These are phyloP conservation scores for Plenodomus tracheiphilus DNA, from an alignment of 2,329 filamentous ascomycete genomes.

Conservation along the genomic window DNA sequence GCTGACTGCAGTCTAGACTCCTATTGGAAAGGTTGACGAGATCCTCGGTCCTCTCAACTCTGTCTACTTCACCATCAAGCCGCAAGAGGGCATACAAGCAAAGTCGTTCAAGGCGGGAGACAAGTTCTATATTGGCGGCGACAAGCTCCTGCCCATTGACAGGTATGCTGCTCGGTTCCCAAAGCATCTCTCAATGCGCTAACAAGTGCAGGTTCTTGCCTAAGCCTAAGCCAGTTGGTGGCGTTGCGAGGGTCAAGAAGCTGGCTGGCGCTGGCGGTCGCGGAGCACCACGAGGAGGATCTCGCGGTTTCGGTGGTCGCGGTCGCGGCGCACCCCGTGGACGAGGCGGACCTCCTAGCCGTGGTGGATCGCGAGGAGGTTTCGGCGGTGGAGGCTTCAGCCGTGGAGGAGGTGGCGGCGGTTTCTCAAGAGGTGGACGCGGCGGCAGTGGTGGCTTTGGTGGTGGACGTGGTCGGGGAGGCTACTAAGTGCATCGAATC, in stretches of 20 bases:
- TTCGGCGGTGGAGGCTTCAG: constrained; percentile 44
- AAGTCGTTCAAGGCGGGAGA: constrained; percentile 93
- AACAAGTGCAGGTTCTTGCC: constrained; percentile 73
- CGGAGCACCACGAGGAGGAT: constrained; percentile 56
- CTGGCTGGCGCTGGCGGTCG: constrained; percentile 61
- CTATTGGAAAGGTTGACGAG: constrained; percentile 96
- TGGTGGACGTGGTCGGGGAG: constrained; percentile 34
- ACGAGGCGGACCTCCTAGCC: constrained; percentile 43
- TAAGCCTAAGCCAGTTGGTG: constrained; percentile 78
- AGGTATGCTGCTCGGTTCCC: constrained; percentile 54
- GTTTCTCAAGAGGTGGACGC: constrained; percentile 34
- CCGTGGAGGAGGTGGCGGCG: constrained; percentile 31
- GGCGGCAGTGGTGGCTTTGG: constrained; percentile 34
- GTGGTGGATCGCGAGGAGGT: constrained; percentile 55
- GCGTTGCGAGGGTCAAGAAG: constrained; percentile 71
- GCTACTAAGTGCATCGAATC: constrained; percentile 27
- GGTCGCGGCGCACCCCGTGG: constrained; percentile 59
- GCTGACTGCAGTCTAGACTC: constrained; percentile 58
- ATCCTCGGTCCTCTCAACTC: constrained; percentile 97
- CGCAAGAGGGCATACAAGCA: constrained; percentile 92
- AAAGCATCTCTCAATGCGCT: constrained; percentile 13
- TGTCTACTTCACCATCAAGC: constrained; percentile 98
- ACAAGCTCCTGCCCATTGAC: constrained; percentile 93
- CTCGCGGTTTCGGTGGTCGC: constrained; percentile 30
- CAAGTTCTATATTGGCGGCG: constrained; percentile 93